Base-by-base conservation (phyloP, 2,329 filamentous ascomycete species). In the Paecilomyces variotii region DNA sequence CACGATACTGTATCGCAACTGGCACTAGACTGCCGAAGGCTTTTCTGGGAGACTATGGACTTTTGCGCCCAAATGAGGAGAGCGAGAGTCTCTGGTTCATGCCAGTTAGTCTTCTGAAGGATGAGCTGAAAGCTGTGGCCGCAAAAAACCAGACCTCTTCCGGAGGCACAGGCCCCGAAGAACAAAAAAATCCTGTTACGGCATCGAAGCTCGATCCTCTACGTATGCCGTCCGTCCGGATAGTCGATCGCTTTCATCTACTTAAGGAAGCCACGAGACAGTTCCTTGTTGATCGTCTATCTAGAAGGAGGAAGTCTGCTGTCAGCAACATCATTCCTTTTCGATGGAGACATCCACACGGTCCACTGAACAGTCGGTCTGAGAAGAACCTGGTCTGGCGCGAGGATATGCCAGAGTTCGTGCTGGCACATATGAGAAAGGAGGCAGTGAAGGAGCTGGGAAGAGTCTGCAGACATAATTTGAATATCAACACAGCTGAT, bases 361-460 rank as follows among this genome's bases (percentile, higher is more conserved):
- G 72, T 0, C 68, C 70, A 5, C 50, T 72, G 26, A 68, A 66
- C 1, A 51, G 61, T 5, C 53, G 56, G 1, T 64, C 72, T 11
- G 59, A 72, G 25, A 68, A 64, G 28, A 65, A 67, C 4, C 56
- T 79, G 11, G 67, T 78, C 0, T 82, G 79, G 79, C 71, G 78
- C 12, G 66, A 76, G 55, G 78, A 82, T 63, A 80, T 81, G 75
- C 66, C 77, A 2, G 68, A 72, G 2, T 72, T 79, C 53, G 64
- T 80, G 2, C 62, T 77, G 0, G 63, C 61, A 5, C 60, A 72
- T 53, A 68, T 80, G 67, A 71, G 72, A 24, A 69, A 66, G 52
- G 67, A 72, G 9, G 67, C 73, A 0, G 53, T 71, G 6, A 72
- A 69, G 56, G 68, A 70, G n/a, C 61, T 82, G 52, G 68, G 70